Conservation (phyloP, 257 asterid genomes). For the Gynochthodes officinalis region DNA sequence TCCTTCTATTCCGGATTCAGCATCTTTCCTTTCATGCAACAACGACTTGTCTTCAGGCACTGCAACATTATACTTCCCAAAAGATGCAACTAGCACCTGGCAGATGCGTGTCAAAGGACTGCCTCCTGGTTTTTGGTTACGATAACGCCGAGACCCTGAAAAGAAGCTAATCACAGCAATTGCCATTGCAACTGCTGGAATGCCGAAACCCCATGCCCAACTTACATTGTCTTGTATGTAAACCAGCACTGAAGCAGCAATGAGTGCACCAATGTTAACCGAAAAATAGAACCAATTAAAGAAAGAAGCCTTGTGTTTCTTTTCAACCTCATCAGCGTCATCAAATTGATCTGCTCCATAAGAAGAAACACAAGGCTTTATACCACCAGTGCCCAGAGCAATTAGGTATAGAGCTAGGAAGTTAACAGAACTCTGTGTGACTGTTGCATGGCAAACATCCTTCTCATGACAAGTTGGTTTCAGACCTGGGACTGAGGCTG, state of each 20-base stretch:
- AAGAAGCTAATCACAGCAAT: constrained; percentile 56
- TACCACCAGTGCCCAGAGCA: constrained; percentile 70
- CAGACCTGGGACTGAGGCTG: constrained; percentile 55
- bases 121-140: constrained; percentile 74
- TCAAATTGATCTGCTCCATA: constrained; percentile 80
- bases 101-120: constrained; percentile 65
- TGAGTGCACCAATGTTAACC: constrained; percentile 53
- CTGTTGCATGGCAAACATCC: constrained; percentile 45
- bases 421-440: constrained; percentile 36
- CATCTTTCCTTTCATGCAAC: constrained; percentile 43
- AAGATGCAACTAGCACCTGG: constrained; percentile 64
- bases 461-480: constrained; percentile 45
- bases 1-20: constrained; percentile 48
- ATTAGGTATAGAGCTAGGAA: constrained; percentile 55
- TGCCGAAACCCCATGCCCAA: constrained; percentile 76
- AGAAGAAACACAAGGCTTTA: constrained; percentile 77
- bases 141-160: constrained; percentile 52
- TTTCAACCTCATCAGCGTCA: constrained; percentile 58
- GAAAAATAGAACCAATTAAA: constrained; percentile 72
- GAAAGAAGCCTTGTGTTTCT: constrained; percentile 52
- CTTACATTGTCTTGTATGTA: constrained; percentile 59
- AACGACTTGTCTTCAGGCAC: constrained; percentile 46
- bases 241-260: constrained; percentile 57
- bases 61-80: constrained; percentile 37
- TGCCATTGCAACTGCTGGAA: constrained; percentile 63